phyloP scores from a whole-genome alignment of 1,284 basidiomycete genomes.

The Microbotryomycetes sp. region DNA sequence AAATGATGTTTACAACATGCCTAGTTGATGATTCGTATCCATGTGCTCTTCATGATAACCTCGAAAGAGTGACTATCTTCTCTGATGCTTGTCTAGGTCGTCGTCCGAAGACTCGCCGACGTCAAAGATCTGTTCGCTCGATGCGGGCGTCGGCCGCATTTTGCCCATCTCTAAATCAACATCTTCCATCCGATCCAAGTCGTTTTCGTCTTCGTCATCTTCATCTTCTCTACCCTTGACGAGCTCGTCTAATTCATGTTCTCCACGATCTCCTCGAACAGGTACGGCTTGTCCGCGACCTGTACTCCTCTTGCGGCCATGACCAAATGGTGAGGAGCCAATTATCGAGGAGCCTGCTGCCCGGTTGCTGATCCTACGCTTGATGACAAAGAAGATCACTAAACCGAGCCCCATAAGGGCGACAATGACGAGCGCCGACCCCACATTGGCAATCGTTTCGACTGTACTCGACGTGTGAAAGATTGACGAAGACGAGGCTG shows the following conservation, averaged over 20 bases:
- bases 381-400: constrained; percentile 65
- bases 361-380: constrained; percentile 50
- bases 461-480: constrained; percentile 60
- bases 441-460: constrained; percentile 82
- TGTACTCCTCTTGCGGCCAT: constrained; percentile 28
- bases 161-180: constrained; percentile 47
- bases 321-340: constrained; percentile 32
- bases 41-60: too few species aligned
- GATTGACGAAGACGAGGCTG: constrained; percentile 44
- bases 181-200: constrained; percentile 32
- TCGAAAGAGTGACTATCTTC: too few species aligned
- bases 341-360: constrained; percentile 43
- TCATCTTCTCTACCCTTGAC: constrained; percentile 19
- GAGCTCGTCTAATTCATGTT: constrained; percentile 31
- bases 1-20: too few species aligned
- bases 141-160: constrained; percentile 14
- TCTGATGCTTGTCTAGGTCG: neutral
- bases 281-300: constrained; percentile 19
- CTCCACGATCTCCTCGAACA: constrained; percentile 5
- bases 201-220: constrained; percentile 29
- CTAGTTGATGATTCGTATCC: too few species aligned
- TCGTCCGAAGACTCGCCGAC: constrained; percentile 45
- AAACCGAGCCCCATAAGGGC: constrained; percentile 63
- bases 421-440: constrained; percentile 74
- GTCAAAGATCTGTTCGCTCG: constrained; percentile 45